Conservation (phyloP, 1,139 yeast species). For the Candida tropicalis region DNA sequence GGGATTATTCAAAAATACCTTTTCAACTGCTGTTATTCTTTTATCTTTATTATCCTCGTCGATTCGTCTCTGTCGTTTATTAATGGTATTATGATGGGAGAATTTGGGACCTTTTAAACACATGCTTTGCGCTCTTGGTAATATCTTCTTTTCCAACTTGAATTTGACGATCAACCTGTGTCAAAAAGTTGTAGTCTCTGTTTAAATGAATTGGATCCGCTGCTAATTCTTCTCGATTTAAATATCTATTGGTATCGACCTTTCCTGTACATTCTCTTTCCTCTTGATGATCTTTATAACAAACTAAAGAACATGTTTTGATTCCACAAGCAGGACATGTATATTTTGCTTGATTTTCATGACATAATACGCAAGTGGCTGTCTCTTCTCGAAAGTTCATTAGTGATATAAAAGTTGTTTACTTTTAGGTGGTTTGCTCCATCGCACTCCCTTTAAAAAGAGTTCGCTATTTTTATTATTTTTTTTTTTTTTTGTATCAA, state of each 20-base stretch:
- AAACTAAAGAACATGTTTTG: constrained; percentile 68
- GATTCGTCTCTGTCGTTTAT: constrained; percentile 29
- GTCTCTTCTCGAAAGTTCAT: constrained; percentile 9
- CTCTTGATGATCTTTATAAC: constrained; percentile 72
- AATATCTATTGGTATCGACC: constrained; percentile 62
- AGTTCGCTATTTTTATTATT: neutral
- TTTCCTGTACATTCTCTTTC: constrained; percentile 67
- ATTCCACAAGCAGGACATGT: constrained; percentile 82
- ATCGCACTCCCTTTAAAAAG: neutral
- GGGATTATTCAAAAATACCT: constrained; percentile 28
- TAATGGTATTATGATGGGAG: constrained; percentile 15
- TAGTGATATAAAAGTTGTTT: neutral
- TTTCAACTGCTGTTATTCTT: constrained; percentile 25
- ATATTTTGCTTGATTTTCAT: constrained; percentile 53
- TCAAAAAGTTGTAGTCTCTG: constrained; percentile 81
- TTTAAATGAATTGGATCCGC: constrained; percentile 51
- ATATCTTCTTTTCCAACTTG: constrained; percentile 56
- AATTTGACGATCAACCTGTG: constrained; percentile 59
- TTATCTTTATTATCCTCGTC: constrained; percentile 25
- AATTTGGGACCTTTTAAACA: constrained; percentile 34
- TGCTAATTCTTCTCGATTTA: constrained; percentile 45
- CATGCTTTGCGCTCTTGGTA: constrained; percentile 33
- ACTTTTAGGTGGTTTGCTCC: neutral
- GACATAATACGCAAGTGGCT: constrained; percentile 53
- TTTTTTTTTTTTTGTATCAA: neutral